Base-by-base conservation (phyloP, 768 basidiomycete species). In the Rhizopogon vulgaris region DNA sequence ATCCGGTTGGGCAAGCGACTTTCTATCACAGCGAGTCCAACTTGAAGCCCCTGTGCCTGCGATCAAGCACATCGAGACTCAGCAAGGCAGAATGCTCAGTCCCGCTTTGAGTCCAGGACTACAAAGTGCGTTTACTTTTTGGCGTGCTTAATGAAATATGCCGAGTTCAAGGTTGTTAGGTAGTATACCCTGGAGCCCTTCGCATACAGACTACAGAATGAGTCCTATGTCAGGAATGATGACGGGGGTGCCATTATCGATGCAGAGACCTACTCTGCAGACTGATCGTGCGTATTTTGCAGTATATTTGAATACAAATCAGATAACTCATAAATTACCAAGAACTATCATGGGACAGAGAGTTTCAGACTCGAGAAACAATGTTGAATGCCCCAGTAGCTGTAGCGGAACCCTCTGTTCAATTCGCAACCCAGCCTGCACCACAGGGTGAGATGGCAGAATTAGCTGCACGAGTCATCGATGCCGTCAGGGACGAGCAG, bases 391-490 rank as follows among this genome's bases (percentile, higher is more conserved):
- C 53, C 6, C 37, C 55, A 3, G 48, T 37, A 17, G 15, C 55
- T 3, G 48, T 37, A 17, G 15, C 39, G 14, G 52, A 55, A 1
- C 15, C 54, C 1, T 28, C 36, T 9, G 48, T 50, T 9, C 42
- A 54, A 22, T 27, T n/a, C 6, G 49, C 27, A 9, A 14, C 39
- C 55, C 59, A 30, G 36, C 38, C 7, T 15, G 56, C 54, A 28
- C 41, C 61, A 58, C 7, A 59, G 2, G 89, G 93, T 58, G 84
- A 89, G 41, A 82, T 95, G 41, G 85, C 92, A 2, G 78, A 80
- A 27, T 86, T 90, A 7, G 93, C 93, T 10, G 90, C 82, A 8
- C 71, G 83, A 39, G 77, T 95, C 37, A 71, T 95, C 50, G 81
- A 90, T 38, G 77, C 85, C n/a, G 79, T 94, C 41, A 74, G 79